Percentiles rank a stretch among this genome's conserved stretches.
phyloP scores from a whole-genome alignment of 495 filamentous ascomycete genomes.

The Articulospora tetracladia region DNA sequence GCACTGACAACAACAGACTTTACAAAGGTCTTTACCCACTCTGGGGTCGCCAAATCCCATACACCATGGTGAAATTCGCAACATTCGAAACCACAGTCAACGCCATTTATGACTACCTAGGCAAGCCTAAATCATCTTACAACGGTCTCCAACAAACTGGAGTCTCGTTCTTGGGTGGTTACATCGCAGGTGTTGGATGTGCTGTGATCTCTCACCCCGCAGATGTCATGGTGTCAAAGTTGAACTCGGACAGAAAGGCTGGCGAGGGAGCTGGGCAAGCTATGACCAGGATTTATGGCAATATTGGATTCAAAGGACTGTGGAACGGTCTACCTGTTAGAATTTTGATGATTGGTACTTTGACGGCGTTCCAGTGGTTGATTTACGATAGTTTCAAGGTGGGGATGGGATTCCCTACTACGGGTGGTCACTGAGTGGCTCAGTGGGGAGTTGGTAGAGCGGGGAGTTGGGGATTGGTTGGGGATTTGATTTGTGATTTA shows the following conservation, averaged over 20 bases:
- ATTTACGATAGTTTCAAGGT: conserved; percentile 80
- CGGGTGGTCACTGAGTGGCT: conserved; percentile 28
- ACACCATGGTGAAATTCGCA: conserved; percentile 76
- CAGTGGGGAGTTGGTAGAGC: background rate
- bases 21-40: conserved; percentile 69
- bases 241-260: conserved; percentile 37
- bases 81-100: conserved; percentile 68
- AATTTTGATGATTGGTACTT: conserved; percentile 61
- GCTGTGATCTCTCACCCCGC: conserved; percentile 61
- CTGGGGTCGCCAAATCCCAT: conserved; percentile 70
- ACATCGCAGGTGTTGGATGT: conserved; percentile 69
- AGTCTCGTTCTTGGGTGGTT: conserved; percentile 65
- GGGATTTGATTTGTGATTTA: background rate
- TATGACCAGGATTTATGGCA: conserved; percentile 64
- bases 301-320: conserved; percentile 64
- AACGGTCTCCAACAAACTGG: conserved; percentile 62
- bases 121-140: conserved; percentile 62
- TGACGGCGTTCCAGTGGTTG: conserved; percentile 74
- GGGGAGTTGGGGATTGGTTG: background rate
- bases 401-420: conserved; percentile 64
- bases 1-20: conserved; percentile 27
- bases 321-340: conserved; percentile 68
- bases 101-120: conserved; percentile 56
- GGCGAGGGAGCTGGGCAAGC: conserved; percentile 60
- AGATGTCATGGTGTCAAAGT: conserved; percentile 61